Percentiles rank a stretch among this genome's conserved stretches.
Evolutionary conservation across 1,139 yeast genomes (phyloP).

Genomic region (Hansenula lynferdii): DNA sequence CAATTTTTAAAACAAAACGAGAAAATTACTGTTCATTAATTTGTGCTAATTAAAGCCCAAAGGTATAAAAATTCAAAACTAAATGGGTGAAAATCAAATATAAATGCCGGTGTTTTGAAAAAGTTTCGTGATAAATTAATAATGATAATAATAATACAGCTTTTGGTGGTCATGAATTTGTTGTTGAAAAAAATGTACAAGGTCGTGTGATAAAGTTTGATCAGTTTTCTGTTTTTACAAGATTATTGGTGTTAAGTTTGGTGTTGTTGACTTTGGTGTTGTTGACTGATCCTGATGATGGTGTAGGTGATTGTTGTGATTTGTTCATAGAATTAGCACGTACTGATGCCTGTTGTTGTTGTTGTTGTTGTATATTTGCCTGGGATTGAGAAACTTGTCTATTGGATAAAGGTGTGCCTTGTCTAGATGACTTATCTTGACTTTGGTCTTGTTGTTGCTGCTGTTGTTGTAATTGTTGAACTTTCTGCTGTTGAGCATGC

Average conservation of each 20-base stretch:
- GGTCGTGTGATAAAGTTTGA: neutral
- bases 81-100: neutral
- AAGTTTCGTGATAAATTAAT: no score
- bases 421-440: constrained; percentile 4
- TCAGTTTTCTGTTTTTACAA: constrained; percentile 9
- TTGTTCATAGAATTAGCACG: constrained; percentile 7
- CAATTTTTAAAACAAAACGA: no score
- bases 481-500: constrained; percentile 29
- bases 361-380: neutral
- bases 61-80: neutral
- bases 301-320: constrained; percentile 4
- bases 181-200: no score
- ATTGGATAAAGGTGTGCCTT: constrained; percentile 1
- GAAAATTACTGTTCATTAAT: neutral
- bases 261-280: no score
- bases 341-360: no score
- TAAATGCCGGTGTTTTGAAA: neutral
- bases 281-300: constrained; percentile 4
- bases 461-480: constrained; percentile 18
- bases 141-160: neutral
- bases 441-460: constrained; percentile 12
- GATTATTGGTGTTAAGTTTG: constrained; percentile 1
- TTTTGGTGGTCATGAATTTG: neutral
- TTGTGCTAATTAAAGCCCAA: no score
- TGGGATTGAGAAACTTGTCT: no score